phyloP scores from a whole-genome alignment of 106 monocot genomes.

The Ottelia alismoides region DNA sequence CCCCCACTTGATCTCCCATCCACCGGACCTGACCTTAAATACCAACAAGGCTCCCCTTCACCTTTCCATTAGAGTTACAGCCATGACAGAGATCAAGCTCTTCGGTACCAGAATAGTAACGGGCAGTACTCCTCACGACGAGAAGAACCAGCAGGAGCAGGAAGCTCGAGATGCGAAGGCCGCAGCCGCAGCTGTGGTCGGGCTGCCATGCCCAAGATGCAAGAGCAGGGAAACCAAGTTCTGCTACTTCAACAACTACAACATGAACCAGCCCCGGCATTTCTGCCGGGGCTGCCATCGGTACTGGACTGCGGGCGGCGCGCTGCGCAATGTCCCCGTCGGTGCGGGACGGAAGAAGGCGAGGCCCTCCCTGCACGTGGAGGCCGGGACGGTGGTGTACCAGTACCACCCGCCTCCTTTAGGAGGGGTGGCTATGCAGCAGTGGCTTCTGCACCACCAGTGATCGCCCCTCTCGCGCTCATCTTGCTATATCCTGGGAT shows the following conservation, averaged over 20 bases:
- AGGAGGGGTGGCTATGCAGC: no score
- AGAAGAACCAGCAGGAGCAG: background rate
- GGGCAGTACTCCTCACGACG: background rate
- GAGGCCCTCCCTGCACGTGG: no score
- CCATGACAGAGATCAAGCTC: background rate
- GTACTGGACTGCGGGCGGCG: slow-evolving; percentile 1
- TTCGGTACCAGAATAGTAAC: background rate
- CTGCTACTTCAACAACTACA: slow-evolving; percentile 5
- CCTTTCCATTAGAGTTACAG: background rate
- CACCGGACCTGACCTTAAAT: no score
- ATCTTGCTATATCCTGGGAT: no score
- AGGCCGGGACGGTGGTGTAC: no score
- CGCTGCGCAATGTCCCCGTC: slow-evolving; percentile 2
- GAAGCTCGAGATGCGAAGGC: background rate
- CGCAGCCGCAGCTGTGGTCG: background rate
- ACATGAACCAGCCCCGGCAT: slow-evolving; percentile 1
- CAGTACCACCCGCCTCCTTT: no score
- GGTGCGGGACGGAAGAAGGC: slow-evolving; percentile 1
- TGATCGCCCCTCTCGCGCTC: no score
- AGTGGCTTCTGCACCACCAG: no score
- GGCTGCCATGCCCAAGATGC: slow-evolving; percentile 2
- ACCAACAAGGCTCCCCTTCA: no score
- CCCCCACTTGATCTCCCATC: background rate
- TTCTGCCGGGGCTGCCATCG: slow-evolving; percentile 1
- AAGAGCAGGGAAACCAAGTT: slow-evolving; percentile 1